Evolutionary conservation across 495 filamentous ascomycete genomes (phyloP).

Genomic region (Annulohypoxylon stygium): DNA sequence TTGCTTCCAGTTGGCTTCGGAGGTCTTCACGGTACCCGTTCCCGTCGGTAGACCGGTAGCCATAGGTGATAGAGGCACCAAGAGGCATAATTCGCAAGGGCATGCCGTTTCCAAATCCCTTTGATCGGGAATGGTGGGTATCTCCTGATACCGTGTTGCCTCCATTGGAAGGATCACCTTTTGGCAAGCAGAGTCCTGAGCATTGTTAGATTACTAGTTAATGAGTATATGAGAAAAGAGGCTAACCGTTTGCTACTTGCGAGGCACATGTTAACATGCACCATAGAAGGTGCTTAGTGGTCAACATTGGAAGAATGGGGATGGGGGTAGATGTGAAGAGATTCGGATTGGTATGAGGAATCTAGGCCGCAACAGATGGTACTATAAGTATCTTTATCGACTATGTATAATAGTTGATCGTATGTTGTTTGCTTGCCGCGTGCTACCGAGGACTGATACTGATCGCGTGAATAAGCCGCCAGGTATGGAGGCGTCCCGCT

Average conservation of each 20-base stretch:
- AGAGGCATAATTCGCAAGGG: constrained; percentile 62
- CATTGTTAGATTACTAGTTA: constrained; percentile 8
- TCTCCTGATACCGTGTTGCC: background rate
- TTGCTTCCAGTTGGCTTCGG: constrained; percentile 37
- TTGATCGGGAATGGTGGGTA: background rate
- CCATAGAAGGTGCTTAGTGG: constrained; percentile 27
- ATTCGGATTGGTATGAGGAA: background rate
- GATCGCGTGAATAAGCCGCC: background rate
- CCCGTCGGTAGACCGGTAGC: constrained; percentile 53
- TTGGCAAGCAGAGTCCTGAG: constrained; percentile 29
- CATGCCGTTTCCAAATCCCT: constrained; percentile 27
- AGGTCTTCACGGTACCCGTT: constrained; percentile 60
- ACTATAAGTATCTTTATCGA: constrained; percentile 15
- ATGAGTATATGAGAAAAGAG: background rate
- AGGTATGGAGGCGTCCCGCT: constrained; percentile 1
- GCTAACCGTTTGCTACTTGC: constrained; percentile 28
- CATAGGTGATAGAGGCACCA: constrained; percentile 65
- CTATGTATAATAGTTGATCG: constrained; percentile 4
- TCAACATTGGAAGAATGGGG: constrained; percentile 18
- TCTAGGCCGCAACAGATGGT: background rate
- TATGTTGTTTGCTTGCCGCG: constrained; percentile 3
- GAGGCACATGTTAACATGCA: constrained; percentile 39
- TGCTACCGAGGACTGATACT: background rate
- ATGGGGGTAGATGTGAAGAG: background rate
- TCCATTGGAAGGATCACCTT: background rate